Percentiles rank a stretch among this genome's conserved stretches.
Evolutionary conservation across 169 alveolate genomes (phyloP).

Genomic region (Plasmodium knowlesi): DNA sequence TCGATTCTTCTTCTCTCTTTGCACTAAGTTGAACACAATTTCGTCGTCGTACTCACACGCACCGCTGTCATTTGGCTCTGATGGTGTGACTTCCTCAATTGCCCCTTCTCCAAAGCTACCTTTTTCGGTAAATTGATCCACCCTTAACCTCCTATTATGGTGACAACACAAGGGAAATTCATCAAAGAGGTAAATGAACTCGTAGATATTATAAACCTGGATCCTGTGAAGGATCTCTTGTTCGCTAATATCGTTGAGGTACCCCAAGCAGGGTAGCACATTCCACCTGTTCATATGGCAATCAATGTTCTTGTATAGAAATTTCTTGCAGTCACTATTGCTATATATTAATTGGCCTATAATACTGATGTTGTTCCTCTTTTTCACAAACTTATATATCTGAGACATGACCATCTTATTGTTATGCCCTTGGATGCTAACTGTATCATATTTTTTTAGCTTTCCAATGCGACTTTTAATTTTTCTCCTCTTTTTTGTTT

Average conservation of each 20-base stretch:
- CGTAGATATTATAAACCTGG: slow-evolving; percentile 18
- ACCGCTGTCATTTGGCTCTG: neutral
- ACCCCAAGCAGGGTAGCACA: slow-evolving; percentile 52
- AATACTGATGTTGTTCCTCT: slow-evolving; percentile 5
- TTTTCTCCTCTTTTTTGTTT: slow-evolving; percentile 10
- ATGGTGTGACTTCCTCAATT: neutral
- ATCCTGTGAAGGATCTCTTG: neutral
- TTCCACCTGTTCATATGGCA: slow-evolving; percentile 5
- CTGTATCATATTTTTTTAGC: slow-evolving; percentile 26
- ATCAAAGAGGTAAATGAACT: slow-evolving; percentile 18
- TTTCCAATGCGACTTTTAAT: neutral
- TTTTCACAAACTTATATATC: slow-evolving; percentile 15
- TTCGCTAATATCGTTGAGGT: neutral
- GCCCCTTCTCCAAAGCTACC: neutral
- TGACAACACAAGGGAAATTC: slow-evolving; percentile 10
- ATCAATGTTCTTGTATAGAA: slow-evolving; percentile 20
- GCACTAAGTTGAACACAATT: neutral
- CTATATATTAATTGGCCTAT: slow-evolving; percentile 28
- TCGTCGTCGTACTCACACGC: slow-evolving; percentile 20
- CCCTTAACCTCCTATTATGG: neutral
- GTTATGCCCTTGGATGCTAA: slow-evolving; percentile 3
- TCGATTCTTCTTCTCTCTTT: neutral
- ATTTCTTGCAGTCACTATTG: slow-evolving; percentile 44
- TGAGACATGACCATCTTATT: neutral
- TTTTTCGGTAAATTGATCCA: neutral